A percentile compares a stretch with the other conserved stretches of the same genome.
phyloP scores from a whole-genome alignment of 306 rosid genomes.

The Delonix regia region DNA sequence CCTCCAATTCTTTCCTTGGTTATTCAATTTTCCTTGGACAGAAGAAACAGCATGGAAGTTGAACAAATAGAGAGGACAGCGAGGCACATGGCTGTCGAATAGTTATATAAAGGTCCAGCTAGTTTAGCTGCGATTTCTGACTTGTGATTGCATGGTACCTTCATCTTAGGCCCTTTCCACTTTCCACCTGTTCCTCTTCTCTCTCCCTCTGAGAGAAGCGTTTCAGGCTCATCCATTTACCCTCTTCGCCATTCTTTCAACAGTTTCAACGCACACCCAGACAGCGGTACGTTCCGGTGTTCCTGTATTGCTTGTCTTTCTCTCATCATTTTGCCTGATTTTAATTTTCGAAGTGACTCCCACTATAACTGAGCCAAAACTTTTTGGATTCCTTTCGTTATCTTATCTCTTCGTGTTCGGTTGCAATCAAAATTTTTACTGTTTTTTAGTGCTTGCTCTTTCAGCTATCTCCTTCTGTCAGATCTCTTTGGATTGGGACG shows the following conservation, averaged over 20 bases:
- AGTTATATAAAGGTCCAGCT: constrained; percentile 37
- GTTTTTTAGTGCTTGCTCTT: not conserved
- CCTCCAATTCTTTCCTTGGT: not conserved
- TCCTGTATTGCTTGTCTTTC: not conserved
- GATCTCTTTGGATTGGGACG: not conserved
- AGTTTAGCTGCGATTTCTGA: constrained; percentile 33
- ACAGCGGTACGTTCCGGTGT: constrained; percentile 16
- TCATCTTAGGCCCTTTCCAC: not conserved
- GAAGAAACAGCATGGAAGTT: constrained; percentile 33
- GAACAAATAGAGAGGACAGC: constrained; percentile 32
- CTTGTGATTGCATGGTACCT: constrained; percentile 14
- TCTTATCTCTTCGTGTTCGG: not conserved
- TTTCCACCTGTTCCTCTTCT: not conserved
- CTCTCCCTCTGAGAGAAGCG: not conserved
- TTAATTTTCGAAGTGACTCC: not conserved
- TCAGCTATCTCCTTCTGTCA: constrained; percentile 6
- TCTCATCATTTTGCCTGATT: not conserved
- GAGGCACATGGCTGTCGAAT: constrained; percentile 36
- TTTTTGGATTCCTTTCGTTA: not conserved
- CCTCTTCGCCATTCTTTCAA: not conserved
- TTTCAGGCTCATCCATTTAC: not conserved
- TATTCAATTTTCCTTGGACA: not conserved
- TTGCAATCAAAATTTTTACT: too few species aligned
- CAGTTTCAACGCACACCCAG: not conserved
- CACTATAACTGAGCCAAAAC: not conserved